Evolutionary conservation across 73 alveolate species (phyloP).

Genomic region (Strombidium stylifer): DNA sequence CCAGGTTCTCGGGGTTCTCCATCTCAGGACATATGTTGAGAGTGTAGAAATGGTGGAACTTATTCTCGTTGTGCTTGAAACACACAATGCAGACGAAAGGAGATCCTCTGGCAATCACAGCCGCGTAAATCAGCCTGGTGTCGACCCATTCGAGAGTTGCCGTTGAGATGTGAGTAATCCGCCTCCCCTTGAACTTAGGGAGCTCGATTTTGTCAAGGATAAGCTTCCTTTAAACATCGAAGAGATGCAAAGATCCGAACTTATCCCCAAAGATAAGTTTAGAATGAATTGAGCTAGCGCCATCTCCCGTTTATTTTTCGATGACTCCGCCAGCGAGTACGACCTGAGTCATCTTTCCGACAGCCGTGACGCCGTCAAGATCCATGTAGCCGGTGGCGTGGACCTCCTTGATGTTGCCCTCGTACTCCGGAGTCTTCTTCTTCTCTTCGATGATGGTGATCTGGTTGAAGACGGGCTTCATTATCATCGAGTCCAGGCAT

Average conservation of each 20-base stretch:
- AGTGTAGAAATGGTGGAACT: conserved; percentile 26
- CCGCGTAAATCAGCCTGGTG: conserved; percentile 36
- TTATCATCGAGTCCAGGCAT: conserved; percentile 40
- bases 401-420: conserved; percentile 48
- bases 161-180: conserved; percentile 11
- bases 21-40: conserved; percentile 14
- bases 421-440: conserved; percentile 54
- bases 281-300: too few relatives aligned
- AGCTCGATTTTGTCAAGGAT: conserved; percentile 37
- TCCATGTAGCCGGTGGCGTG: conserved; percentile 45
- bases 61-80: conserved; percentile 51
- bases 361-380: conserved; percentile 10
- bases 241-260: conserved; percentile 31
- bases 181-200: background rate
- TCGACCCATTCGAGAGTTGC: conserved; percentile 54
- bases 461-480: conserved; percentile 37
- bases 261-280: conserved; percentile 53
- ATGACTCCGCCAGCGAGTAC: conserved; percentile 9
- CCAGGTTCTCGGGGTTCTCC: conserved; percentile 26
- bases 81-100: conserved; percentile 28
- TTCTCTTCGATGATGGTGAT: conserved; percentile 42
- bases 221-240: conserved; percentile 51
- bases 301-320: background rate
- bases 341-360: background rate
- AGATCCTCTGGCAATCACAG: conserved; percentile 47